phyloP scores from a whole-genome alignment of 768 basidiomycete species.

The Amanita fuliginea region DNA sequence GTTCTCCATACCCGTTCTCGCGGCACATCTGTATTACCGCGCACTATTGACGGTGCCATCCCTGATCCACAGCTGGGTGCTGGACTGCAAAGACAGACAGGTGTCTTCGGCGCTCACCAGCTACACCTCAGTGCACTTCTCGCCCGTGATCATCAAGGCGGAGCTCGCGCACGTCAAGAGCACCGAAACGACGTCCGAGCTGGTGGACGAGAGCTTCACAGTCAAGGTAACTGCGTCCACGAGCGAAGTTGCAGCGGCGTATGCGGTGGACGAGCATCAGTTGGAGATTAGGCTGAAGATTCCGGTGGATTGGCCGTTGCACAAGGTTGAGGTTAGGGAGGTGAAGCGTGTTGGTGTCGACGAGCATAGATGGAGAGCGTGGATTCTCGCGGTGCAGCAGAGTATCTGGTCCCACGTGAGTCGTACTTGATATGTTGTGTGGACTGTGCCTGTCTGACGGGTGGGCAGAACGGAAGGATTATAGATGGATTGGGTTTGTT shows the following conservation, averaged over 20 bases:
- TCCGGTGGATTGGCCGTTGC: slow-evolving; percentile 85
- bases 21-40: slow-evolving; percentile 85
- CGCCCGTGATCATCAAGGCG: slow-evolving; percentile 74
- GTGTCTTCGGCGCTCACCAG: slow-evolving; percentile 63
- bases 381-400: slow-evolving; percentile 90
- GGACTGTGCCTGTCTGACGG: neutral
- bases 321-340: slow-evolving; percentile 80
- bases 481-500: slow-evolving; percentile 82
- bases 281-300: slow-evolving; percentile 83
- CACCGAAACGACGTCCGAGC: slow-evolving; percentile 38
- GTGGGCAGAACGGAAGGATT: slow-evolving; percentile 72
- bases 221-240: slow-evolving; percentile 65
- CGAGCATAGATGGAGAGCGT: slow-evolving; percentile 85
- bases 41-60: slow-evolving; percentile 77
- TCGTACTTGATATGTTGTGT: slow-evolving; percentile 4
- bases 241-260: slow-evolving; percentile 77
- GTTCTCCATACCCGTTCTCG: slow-evolving; percentile 51
- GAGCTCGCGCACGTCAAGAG: slow-evolving; percentile 70
- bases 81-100: slow-evolving; percentile 83
- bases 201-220: slow-evolving; percentile 67
- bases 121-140: slow-evolving; percentile 80
- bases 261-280: slow-evolving; percentile 86
- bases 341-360: slow-evolving; percentile 77
- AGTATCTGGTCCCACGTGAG: slow-evolving; percentile 78
- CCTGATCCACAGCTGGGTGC: slow-evolving; percentile 76